A percentile compares a stretch with the other conserved stretches of the same genome.
Conservation (phyloP, 352 stramenopile species). For the Blastocystis hominis region DNA sequence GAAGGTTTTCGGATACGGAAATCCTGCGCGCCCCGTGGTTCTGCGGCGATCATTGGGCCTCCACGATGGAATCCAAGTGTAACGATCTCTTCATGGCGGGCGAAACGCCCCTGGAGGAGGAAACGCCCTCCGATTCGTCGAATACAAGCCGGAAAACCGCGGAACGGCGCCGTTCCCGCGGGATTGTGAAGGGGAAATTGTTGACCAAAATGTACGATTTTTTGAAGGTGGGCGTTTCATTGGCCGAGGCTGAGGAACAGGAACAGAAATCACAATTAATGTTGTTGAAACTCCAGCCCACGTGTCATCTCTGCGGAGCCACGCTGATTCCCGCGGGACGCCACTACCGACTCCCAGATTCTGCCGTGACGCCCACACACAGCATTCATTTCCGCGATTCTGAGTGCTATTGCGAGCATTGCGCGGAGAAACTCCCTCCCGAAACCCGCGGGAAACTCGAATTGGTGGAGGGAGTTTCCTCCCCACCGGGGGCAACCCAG, state of each 20-base stretch:
- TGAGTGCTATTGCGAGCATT: background rate
- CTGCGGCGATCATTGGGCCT: conserved; percentile 69
- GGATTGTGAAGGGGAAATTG: background rate
- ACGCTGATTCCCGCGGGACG: background rate
- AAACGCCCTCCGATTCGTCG: background rate
- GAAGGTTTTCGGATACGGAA: conserved; percentile 71
- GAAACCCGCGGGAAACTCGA: background rate
- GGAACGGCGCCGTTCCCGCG: background rate
- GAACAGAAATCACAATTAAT: background rate
- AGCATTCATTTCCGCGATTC: background rate
- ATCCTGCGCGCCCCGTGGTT: conserved; percentile 61
- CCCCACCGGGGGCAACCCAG: no score
- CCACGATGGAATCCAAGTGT: conserved; percentile 66
- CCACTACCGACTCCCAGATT: background rate
- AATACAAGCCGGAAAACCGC: background rate
- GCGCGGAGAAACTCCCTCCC: background rate
- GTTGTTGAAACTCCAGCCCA: background rate
- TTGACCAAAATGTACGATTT: background rate
- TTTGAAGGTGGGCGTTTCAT: background rate
- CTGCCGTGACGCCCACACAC: background rate
- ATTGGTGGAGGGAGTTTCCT: background rate
- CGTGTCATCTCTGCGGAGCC: background rate
- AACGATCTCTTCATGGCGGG: conserved; percentile 61
- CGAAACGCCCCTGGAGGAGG: background rate
- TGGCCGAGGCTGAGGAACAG: background rate